These are phyloP conservation scores for Zygosaccharomyces sapae DNA, from an alignment of 1,139 yeast genomes.

Conservation along the genomic window DNA sequence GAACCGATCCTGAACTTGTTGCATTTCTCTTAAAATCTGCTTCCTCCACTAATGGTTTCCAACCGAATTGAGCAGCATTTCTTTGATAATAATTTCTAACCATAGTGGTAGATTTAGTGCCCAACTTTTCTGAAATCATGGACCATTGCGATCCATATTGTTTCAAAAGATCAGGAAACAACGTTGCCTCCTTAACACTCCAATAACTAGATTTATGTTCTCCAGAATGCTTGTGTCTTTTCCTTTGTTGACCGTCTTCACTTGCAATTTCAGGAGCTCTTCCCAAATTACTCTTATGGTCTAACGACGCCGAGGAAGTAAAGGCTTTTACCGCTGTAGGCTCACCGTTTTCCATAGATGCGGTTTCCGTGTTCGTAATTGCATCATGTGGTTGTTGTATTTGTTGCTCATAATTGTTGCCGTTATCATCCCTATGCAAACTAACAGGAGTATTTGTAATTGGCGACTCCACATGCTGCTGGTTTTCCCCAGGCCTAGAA, in stretches of 20 bases:
- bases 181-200: slow-evolving; percentile 79
- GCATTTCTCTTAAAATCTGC: slow-evolving; percentile 27
- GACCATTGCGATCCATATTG: slow-evolving; percentile 80
- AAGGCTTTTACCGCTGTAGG: slow-evolving; percentile 3
- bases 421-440: neutral
- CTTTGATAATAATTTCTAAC: slow-evolving; percentile 76
- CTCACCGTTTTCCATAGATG: neutral
- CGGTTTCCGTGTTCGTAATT: neutral
- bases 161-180: slow-evolving; percentile 62
- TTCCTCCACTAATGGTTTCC: slow-evolving; percentile 41
- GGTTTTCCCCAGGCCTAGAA: neutral
- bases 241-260: slow-evolving; percentile 20
- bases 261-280: slow-evolving; percentile 9
- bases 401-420: neutral
- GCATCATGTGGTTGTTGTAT: neutral
- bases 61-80: slow-evolving; percentile 62
- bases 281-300: slow-evolving; percentile 4
- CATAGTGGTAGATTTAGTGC: slow-evolving; percentile 82
- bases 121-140: slow-evolving; percentile 63
- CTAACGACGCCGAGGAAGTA: slow-evolving; percentile 2
- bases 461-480: neutral
- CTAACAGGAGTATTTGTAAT: neutral
- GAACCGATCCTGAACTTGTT: slow-evolving; percentile 24
- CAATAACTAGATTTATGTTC: slow-evolving; percentile 66
- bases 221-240: slow-evolving; percentile 25